A percentile compares a stretch with the other conserved stretches of the same genome.
phyloP scores from a whole-genome alignment of 176 grass and related monocot species.

The Carex parvula region DNA sequence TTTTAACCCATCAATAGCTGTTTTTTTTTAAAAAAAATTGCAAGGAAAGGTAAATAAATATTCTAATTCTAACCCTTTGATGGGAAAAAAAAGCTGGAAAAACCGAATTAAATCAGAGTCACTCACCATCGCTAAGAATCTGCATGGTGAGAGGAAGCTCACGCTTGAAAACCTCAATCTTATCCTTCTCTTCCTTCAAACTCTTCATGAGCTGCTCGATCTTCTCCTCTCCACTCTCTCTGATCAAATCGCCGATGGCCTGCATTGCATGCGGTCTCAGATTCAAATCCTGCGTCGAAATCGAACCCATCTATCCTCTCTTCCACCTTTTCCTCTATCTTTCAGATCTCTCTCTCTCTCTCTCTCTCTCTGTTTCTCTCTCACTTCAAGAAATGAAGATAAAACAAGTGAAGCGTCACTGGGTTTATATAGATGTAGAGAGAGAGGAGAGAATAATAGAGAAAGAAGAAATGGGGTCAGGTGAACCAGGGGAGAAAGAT shows the following conservation, averaged over 20 bases:
- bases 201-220: constrained; percentile 49
- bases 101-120: neutral
- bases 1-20: constrained; percentile 76
- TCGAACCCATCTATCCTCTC: constrained; percentile 34
- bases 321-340: neutral
- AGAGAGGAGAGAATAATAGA: neutral
- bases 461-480: neutral
- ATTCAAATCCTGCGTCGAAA: constrained; percentile 56
- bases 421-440: constrained; percentile 8
- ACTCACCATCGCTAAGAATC: constrained; percentile 61
- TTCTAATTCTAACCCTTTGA: neutral
- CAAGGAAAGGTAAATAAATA: constrained; percentile 7
- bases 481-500: neutral
- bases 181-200: constrained; percentile 62
- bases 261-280: constrained; percentile 44
- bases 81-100: neutral
- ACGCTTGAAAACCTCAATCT: constrained; percentile 81
- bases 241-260: constrained; percentile 30
- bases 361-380: neutral
- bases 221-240: constrained; percentile 33
- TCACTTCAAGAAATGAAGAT: constrained; percentile 10
- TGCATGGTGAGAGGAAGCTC: constrained; percentile 75
- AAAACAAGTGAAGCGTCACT: neutral
- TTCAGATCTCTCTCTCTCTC: constrained; percentile 17
- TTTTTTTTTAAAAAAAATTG: neutral